Percentiles rank a stretch among this genome's conserved stretches.
Evolutionary conservation across 495 filamentous ascomycete genomes (phyloP).

Genomic region (Penicillium herquei): DNA sequence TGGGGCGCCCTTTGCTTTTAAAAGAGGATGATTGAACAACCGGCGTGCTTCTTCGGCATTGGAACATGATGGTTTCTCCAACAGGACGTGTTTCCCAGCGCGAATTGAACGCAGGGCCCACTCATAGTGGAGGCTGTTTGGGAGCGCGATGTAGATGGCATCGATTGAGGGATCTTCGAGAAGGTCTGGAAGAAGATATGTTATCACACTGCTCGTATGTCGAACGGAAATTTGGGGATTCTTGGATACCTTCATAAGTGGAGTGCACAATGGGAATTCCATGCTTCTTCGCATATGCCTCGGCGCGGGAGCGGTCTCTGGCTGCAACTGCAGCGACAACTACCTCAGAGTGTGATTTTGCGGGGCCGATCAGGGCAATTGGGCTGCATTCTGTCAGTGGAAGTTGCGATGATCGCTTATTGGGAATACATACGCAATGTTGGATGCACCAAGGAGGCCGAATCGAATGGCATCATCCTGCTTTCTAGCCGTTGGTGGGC

Average conservation of each 20-base stretch:
- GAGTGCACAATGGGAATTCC: conserved; percentile 53
- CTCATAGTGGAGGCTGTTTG: conserved; percentile 47
- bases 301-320: conserved; percentile 50
- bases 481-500: conserved; percentile 18
- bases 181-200: conserved; percentile 22
- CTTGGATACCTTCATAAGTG: conserved; percentile 40
- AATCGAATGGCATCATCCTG: conserved; percentile 28
- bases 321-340: conserved; percentile 58
- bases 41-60: conserved; percentile 37
- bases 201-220: too few species aligned
- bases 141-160: conserved; percentile 50
- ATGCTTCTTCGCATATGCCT: conserved; percentile 56
- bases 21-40: conserved; percentile 33
- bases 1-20: conserved; percentile 23
- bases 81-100: conserved; percentile 48
- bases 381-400: conserved; percentile 34
- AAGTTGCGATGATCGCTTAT: too few species aligned
- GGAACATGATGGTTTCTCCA: conserved; percentile 47
- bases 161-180: conserved; percentile 40
- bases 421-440: conserved; percentile 21
- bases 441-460: conserved; percentile 32
- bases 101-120: conserved; percentile 39
- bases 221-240: not conserved
- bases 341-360: conserved; percentile 58
- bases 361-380: conserved; percentile 53